Evolutionary conservation across 2,329 filamentous ascomycete genomes (phyloP).

Genomic region (Clarireedia hainanense): DNA sequence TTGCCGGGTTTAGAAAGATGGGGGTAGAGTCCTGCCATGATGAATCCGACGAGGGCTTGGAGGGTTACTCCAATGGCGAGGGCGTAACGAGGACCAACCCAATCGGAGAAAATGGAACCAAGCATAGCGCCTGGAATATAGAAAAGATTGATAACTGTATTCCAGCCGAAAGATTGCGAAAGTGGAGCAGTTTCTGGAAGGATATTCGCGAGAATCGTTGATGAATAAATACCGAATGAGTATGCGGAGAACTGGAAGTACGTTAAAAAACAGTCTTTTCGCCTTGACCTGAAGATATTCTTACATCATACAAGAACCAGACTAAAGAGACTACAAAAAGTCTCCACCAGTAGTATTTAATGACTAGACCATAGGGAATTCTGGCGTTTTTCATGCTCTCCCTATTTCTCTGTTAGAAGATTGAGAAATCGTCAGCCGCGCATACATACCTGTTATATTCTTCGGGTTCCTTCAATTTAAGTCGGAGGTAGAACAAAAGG

Average conservation of each 20-base stretch:
- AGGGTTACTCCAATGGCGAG: constrained; percentile 61
- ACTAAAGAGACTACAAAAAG: constrained; percentile 63
- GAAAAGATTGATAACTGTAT: constrained; percentile 79
- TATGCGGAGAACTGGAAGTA: constrained; percentile 63
- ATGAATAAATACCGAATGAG: constrained; percentile 79
- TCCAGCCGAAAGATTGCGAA: constrained; percentile 80
- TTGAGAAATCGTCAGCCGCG: background rate
- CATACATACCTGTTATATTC: constrained; percentile 48
- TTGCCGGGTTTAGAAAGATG: constrained; percentile 58
- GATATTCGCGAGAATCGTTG: constrained; percentile 61
- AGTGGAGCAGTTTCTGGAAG: constrained; percentile 52
- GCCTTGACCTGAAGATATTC: constrained; percentile 17
- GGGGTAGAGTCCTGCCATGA: constrained; percentile 76
- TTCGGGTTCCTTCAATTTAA: constrained; percentile 71
- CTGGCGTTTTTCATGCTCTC: constrained; percentile 33
- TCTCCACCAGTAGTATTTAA: constrained; percentile 66
- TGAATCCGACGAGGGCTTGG: constrained; percentile 76
- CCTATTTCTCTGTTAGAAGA: constrained; percentile 14
- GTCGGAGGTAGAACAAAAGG: constrained; percentile 60
- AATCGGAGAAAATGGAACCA: constrained; percentile 71
- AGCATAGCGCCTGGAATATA: constrained; percentile 76
- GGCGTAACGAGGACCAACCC: constrained; percentile 68
- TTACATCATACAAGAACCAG: constrained; percentile 76
- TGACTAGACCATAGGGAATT: constrained; percentile 47
- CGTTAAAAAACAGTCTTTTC: background rate